Conservation (phyloP, 1,284 basidiomycete genomes). For the Anthracocystis walkeri region DNA sequence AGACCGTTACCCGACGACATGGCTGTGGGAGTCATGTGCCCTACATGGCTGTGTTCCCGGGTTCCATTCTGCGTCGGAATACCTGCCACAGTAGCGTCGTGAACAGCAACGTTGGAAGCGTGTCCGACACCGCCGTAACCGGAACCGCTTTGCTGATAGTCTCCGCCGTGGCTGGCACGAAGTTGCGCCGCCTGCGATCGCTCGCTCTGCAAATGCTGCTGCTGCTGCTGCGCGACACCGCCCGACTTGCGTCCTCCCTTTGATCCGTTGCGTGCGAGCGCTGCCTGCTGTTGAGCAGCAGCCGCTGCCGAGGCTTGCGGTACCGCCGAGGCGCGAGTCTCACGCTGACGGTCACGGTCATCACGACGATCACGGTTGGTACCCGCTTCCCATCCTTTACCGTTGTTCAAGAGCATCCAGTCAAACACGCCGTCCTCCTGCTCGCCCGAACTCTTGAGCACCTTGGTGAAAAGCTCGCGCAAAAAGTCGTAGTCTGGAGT, state of each 20-base stretch:
- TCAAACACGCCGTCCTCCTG: conserved; percentile 89
- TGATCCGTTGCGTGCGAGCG: conserved; percentile 52
- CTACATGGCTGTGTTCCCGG: conserved; percentile 53
- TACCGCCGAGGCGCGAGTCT: conserved; percentile 44
- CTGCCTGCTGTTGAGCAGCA: conserved; percentile 39
- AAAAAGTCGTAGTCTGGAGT: conserved; percentile 96
- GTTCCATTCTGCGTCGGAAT: conserved; percentile 43
- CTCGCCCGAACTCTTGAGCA: conserved; percentile 87
- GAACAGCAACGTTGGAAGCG: conserved; percentile 63
- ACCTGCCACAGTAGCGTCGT: conserved; percentile 59
- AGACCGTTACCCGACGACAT: conserved; percentile 45
- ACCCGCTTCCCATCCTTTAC: conserved; percentile 92
- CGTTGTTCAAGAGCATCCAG: conserved; percentile 89
- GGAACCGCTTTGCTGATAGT: conserved; percentile 48
- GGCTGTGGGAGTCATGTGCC: conserved; percentile 48
- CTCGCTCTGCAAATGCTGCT: conserved; percentile 42
- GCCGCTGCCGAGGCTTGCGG: conserved; percentile 36
- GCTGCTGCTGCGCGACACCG: conserved; percentile 46
- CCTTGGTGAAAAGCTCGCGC: conserved; percentile 89
- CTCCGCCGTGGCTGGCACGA: conserved; percentile 51
- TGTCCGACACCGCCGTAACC: conserved; percentile 59
- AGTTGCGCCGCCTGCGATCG: conserved; percentile 44
- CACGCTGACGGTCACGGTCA: conserved; percentile 60
- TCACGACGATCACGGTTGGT: conserved; percentile 70
- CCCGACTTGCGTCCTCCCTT: conserved; percentile 63